Conservation (phyloP, 768 basidiomycete genomes). For the Tephrocybe sp. region DNA sequence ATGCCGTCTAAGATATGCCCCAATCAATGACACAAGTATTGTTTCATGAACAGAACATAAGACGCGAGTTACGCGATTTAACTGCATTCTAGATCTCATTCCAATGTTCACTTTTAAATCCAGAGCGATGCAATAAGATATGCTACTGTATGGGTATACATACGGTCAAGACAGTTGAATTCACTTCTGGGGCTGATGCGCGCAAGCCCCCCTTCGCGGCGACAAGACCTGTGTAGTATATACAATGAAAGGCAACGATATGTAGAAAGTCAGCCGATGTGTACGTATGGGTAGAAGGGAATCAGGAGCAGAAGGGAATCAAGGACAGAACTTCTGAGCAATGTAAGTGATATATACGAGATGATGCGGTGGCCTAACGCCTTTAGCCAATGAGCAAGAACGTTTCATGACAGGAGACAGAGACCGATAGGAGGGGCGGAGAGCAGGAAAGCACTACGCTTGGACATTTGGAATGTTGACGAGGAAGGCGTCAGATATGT, state of each 20-base stretch:
- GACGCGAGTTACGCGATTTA: not conserved
- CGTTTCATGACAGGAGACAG: not conserved
- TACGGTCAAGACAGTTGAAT: constrained; percentile 16
- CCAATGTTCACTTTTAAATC: not conserved
- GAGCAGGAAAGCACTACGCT: not conserved
- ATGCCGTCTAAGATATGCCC: too few species aligned
- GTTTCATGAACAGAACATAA: too few species aligned
- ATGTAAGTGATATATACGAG: not conserved
- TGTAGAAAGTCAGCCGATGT: constrained; percentile 1
- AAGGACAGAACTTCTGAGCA: not conserved
- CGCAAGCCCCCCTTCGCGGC: constrained; percentile 40
- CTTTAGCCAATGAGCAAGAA: not conserved
- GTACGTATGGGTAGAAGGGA: not conserved
- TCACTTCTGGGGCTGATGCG: constrained; percentile 31
- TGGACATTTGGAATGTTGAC: not conserved
- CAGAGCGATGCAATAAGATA: not conserved
- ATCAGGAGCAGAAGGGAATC: too few species aligned
- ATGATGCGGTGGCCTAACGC: not conserved
- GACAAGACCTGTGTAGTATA: constrained; percentile 7
- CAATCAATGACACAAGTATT: too few species aligned
- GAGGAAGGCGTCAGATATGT: not conserved
- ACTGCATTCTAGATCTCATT: not conserved
- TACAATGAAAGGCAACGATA: constrained; percentile 3
- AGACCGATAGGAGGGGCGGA: not conserved
- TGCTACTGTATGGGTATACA: constrained; percentile 1